Evolutionary conservation across 139 green algal species (phyloP).

Genomic region (Picochlorum sp.): DNA sequence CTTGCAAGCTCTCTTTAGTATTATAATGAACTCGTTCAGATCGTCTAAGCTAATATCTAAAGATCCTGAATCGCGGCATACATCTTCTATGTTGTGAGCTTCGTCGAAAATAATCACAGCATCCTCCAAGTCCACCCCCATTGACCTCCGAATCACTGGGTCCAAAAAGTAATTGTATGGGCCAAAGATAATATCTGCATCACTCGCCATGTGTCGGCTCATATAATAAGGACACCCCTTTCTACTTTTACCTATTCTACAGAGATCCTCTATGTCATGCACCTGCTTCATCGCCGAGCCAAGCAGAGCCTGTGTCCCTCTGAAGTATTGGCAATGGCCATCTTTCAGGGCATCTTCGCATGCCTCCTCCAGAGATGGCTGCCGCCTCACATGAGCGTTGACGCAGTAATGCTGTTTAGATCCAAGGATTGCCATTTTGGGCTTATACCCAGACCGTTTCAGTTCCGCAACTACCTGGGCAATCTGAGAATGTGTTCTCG

Average conservation of each 20-base stretch:
- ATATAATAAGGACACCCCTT: conserved; percentile 86
- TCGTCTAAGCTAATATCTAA: conserved; percentile 50
- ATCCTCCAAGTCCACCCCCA: conserved; percentile 60
- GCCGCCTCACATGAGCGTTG: conserved; percentile 38
- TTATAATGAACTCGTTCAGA: conserved; percentile 33
- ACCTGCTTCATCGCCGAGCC: conserved; percentile 24
- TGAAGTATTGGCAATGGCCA: conserved; percentile 45
- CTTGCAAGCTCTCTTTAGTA: conserved; percentile 15
- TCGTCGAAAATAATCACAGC: conserved; percentile 91
- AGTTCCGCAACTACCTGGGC: conserved; percentile 88
- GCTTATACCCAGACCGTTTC: conserved; percentile 64
- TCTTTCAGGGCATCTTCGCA: conserved; percentile 67
- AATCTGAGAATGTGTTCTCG: conserved; percentile 91
- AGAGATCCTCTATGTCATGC: conserved; percentile 91
- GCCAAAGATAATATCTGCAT: conserved; percentile 88
- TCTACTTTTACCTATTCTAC: conserved; percentile 28
- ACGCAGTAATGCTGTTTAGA: conserved; percentile 82
- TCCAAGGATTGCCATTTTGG: conserved; percentile 79
- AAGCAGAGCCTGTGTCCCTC: conserved; percentile 18
- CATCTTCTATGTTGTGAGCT: conserved; percentile 96
- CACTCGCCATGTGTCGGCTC: conserved; percentile 41
- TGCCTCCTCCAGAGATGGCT: conserved; percentile 52
- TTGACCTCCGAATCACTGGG: conserved; percentile 55
- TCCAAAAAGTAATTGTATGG: conserved; percentile 85
- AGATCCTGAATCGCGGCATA: conserved; percentile 34